Evolutionary conservation across 1,139 yeast species (phyloP), one percentile per base, ranked within the genome.

Genomic region (Diutina catenulata): DNA sequence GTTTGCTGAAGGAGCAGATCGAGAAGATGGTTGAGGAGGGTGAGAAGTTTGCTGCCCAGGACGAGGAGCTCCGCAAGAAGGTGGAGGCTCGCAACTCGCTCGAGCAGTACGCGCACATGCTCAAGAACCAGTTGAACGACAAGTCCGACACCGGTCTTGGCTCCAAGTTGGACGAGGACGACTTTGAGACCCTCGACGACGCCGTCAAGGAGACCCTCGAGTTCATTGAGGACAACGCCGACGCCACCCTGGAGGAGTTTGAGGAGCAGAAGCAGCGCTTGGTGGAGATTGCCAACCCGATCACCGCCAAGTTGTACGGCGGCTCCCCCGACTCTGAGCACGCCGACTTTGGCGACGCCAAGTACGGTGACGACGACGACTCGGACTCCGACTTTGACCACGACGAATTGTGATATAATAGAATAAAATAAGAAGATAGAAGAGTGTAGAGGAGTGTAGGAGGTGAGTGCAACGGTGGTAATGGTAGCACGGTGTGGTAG

Each of bases 11-110:
- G 68, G 94, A 84, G 46, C 94, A 84, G 44, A 84, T 84, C 52
- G 95, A 84, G 56, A 80, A 87, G 66, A 86, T 84, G 95, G 94
- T 84, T 51, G 86, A 80, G 62, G 95, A 86, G 60, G 95, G 94
- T 48, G 95, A 83, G 67, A 77, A 81, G 65, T 86, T 69, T 55
- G 94, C 94, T 49, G 80, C 79, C 56, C 88, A 84, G 66, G 95
- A 84, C 65, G 77, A 23, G 16, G 36, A 77, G 56, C 65, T 82
- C 43, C 80, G 82, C 20, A 31, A 31, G 35, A 24, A 25, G 16
- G 21, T 31, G 15, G 94, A 82, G 75, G 73, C 55, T 20, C 57
- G 70, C 51, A 67, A 67, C 62, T 72, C 79, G 31, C 72, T 88
- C 56, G 82, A 78, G 69, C 83, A 80, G 66, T 65, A 64, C 49